Evolutionary conservation across 1,284 basidiomycete species (phyloP).

Genomic region (Uromyces viciae-fabae): DNA sequence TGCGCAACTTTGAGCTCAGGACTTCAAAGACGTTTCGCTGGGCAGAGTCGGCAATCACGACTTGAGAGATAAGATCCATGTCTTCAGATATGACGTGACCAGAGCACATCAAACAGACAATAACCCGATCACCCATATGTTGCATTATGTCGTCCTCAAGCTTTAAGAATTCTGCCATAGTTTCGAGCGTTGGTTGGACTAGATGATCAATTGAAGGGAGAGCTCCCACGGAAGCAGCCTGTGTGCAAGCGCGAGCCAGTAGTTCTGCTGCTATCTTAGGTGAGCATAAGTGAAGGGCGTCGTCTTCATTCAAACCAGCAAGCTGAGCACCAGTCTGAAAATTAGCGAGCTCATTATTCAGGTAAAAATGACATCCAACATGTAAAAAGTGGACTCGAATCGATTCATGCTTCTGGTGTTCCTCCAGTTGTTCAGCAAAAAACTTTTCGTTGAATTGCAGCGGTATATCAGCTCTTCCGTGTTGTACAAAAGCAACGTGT

Average conservation of each 20-base stretch:
- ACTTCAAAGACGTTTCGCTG: constrained; percentile 30
- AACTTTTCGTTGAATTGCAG: constrained; percentile 49
- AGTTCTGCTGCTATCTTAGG: constrained; percentile 33
- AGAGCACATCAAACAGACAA: constrained; percentile 20
- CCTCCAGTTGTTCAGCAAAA: constrained; percentile 61
- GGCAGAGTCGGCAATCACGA: constrained; percentile 6
- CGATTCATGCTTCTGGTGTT: constrained; percentile 67
- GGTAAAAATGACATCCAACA: constrained; percentile 44
- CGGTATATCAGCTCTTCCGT: background rate
- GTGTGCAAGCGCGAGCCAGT: constrained; percentile 31
- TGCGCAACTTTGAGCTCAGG: constrained; percentile 13
- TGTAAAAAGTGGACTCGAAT: constrained; percentile 64
- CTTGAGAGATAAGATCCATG: constrained; percentile 1
- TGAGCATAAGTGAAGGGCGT: constrained; percentile 19
- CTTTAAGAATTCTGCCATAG: background rate
- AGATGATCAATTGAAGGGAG: constrained; percentile 1
- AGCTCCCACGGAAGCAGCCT: background rate
- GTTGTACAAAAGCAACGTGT: constrained; percentile 59
- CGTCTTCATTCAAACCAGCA: constrained; percentile 18
- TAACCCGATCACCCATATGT: constrained; percentile 25
- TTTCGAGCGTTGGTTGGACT: constrained; percentile 1
- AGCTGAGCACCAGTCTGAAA: constrained; percentile 16
- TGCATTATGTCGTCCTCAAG: constrained; percentile 23
- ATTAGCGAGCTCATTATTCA: background rate
- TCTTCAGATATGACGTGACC: constrained; percentile 1